Percentiles rank a stretch among this genome's conserved stretches.
phyloP scores from a whole-genome alignment of 2,329 filamentous ascomycete genomes.

The Orbilia oligospora region DNA sequence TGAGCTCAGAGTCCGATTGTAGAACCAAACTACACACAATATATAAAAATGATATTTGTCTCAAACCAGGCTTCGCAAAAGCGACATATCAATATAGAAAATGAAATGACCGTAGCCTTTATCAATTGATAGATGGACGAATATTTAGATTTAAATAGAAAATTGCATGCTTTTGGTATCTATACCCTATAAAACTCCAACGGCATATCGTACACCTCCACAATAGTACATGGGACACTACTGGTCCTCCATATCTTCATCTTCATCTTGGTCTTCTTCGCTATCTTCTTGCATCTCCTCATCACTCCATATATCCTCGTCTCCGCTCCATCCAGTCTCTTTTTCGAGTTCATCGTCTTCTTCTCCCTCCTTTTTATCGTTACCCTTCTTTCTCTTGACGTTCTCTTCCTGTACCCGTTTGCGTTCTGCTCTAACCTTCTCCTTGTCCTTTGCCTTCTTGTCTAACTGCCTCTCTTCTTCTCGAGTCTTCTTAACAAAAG shows the following conservation, averaged over 20 bases:
- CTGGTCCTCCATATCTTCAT: slow-evolving; percentile 58
- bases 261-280: slow-evolving; percentile 45
- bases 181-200: slow-evolving; percentile 6
- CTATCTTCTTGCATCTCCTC: slow-evolving; percentile 57
- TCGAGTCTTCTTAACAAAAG: slow-evolving; percentile 87
- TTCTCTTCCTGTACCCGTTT: slow-evolving; percentile 89
- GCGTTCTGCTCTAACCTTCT: slow-evolving; percentile 84
- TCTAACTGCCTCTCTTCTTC: slow-evolving; percentile 84
- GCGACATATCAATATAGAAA: not conserved
- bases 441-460: slow-evolving; percentile 82
- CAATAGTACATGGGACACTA: slow-evolving; percentile 14
- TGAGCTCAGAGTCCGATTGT: too few relatives aligned
- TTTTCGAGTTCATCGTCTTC: slow-evolving; percentile 67
- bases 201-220: slow-evolving; percentile 36
- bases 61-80: too few relatives aligned
- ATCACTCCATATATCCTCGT: slow-evolving; percentile 60
- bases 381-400: slow-evolving; percentile 83
- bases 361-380: slow-evolving; percentile 68
- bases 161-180: slow-evolving; percentile 24
- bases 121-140: not conserved
- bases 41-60: too few relatives aligned
- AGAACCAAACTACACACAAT: not conserved
- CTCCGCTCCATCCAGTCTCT: slow-evolving; percentile 54
- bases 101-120: not conserved
- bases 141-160: not conserved